Base-by-base conservation (phyloP, 2,329 filamentous ascomycete species). In the Xylariaceae sp. region DNA sequence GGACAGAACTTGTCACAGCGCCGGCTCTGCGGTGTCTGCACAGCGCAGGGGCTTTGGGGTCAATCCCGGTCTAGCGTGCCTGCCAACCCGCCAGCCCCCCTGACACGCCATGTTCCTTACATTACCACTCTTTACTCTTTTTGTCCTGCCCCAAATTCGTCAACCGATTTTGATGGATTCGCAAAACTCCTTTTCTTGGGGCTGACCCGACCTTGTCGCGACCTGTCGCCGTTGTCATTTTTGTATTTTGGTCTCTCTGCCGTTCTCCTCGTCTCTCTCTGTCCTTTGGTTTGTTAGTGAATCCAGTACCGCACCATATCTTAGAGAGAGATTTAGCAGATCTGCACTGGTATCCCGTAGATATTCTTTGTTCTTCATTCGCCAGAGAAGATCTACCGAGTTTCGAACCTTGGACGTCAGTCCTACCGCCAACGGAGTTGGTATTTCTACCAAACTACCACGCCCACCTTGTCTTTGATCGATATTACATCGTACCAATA, bases 121-220 rank as follows among this genome's bases (percentile, higher is more conserved):
- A 54, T 50, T 61, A 50, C 19, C 49, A 26, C 33, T 37, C 21
- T 45, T 40, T 37, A 31, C 31, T 37, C 41, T 41, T 57, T 36
- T 34, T 17, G 12, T 58, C 51, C 37, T 37, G 37, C 21, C 50
- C 52, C 48, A 36, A 45, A 24, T 45, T 36, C 44, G 36, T 48
- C n/a, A n/a, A 48, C 37, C 28, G 34, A 11, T 21, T 28, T 54
- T 26, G n/a, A 59, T 51, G 54, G 41, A 44, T 58, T 63, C 58
- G 50, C 55, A 37, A 57, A 50, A 47, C 61, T 63, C 61, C 61
- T 63, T 62, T 61, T 62, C 53, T 44, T 55, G 47, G 31, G 45
- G 45, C 51, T 46, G 50, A 55, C 19, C 28, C 40, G 34, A 41
- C 46, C n/a, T 28, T 45, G 49, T 58, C 45, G 49, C 48, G 51